phyloP scores from a whole-genome alignment of 768 basidiomycete genomes.

The Solioccasus polychromus region DNA sequence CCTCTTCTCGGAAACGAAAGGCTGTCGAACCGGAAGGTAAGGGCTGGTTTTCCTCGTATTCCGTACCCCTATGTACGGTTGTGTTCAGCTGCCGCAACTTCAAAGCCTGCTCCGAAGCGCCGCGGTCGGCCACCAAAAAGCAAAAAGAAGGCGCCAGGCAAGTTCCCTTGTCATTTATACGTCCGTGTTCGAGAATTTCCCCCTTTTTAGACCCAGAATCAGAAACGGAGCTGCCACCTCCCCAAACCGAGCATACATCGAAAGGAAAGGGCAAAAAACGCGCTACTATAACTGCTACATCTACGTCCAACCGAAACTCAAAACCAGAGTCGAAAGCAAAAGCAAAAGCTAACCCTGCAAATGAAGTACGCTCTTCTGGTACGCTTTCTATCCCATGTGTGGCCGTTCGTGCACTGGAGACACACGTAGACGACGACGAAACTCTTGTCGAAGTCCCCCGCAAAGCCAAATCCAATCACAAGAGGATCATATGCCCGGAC shows the following conservation, averaged over 20 bases:
- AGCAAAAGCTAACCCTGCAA: slow-evolving; percentile 7
- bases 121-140: slow-evolving; percentile 11
- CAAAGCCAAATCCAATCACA: slow-evolving; percentile 5
- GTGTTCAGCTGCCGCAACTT: background rate
- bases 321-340: slow-evolving; percentile 6
- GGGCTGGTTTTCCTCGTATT: background rate
- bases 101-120: slow-evolving; percentile 16
- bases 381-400: background rate
- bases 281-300: background rate
- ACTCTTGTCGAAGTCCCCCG: slow-evolving; percentile 24
- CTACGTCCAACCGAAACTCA: background rate
- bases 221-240: slow-evolving; percentile 3
- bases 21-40: slow-evolving; percentile 4
- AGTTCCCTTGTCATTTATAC: background rate
- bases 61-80: background rate
- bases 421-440: slow-evolving; percentile 26
- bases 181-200: background rate
- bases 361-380: slow-evolving; percentile 13
- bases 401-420: background rate
- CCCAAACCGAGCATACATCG: slow-evolving; percentile 1
- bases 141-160: slow-evolving; percentile 11
- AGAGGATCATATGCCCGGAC: background rate
- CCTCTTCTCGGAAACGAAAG: slow-evolving; percentile 11
- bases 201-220: background rate
- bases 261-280: slow-evolving; percentile 12